Conservation (phyloP, 108 stramenopile species). For the Nannochloropsis salina region DNA sequence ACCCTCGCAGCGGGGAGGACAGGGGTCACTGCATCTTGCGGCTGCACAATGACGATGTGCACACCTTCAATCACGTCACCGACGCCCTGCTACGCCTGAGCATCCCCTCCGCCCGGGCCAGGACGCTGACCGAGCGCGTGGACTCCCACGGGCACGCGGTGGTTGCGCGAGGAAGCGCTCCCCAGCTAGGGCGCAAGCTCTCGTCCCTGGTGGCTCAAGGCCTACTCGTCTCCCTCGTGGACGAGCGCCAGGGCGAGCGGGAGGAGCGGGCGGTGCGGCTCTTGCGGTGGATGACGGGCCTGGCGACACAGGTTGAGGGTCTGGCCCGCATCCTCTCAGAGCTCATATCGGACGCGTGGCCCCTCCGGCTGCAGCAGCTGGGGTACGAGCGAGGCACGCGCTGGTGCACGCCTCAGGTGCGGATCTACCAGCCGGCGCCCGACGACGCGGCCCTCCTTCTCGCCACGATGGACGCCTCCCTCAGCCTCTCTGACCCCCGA, state of each 20-base stretch:
- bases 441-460: neutral
- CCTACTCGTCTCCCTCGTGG: slow-evolving; percentile 26
- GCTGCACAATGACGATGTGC: slow-evolving; percentile 93
- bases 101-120: neutral
- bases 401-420: neutral
- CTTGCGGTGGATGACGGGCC: neutral
- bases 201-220: neutral
- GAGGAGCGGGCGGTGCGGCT: neutral
- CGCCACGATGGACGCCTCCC: neutral
- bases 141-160: slow-evolving; percentile 37
- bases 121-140: slow-evolving; percentile 32
- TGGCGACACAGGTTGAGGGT: neutral
- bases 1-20: slow-evolving; percentile 20
- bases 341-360: neutral
- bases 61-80: slow-evolving; percentile 88
- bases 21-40: slow-evolving; percentile 57
- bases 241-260: neutral
- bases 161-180: neutral
- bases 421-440: neutral
- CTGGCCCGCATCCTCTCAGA: neutral
- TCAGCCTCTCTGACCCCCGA: neutral
- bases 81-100: slow-evolving; percentile 59
- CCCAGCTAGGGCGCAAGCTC: neutral
- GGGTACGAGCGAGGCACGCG: neutral
- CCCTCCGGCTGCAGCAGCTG: neutral